Percentiles rank a stretch among this genome's conserved stretches.
Conservation (phyloP, 2,329 filamentous ascomycete species). For the Aspergillus glaucus region DNA sequence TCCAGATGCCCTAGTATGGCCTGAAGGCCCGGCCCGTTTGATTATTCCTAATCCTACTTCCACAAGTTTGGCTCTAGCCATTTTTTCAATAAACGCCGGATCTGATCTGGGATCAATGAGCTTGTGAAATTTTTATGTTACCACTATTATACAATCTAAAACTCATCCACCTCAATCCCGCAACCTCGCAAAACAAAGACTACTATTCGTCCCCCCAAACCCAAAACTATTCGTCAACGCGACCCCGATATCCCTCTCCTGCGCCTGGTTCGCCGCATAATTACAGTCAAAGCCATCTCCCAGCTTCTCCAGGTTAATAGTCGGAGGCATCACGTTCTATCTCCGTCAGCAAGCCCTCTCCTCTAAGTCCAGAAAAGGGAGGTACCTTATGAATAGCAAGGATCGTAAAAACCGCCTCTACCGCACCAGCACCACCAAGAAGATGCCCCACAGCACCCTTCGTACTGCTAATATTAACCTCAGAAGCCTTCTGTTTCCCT, state of each 20-base stretch:
- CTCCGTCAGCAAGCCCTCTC: not conserved
- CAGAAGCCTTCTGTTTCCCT: conserved; percentile 53
- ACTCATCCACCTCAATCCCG: not conserved
- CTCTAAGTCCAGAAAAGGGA: conserved; percentile 5
- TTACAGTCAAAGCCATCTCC: conserved; percentile 70
- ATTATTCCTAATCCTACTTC: too few species aligned
- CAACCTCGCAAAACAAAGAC: conserved; percentile 60
- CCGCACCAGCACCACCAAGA: conserved; percentile 80
- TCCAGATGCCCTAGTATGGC: too few species aligned
- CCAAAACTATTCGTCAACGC: conserved; percentile 94
- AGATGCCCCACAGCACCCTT: conserved; percentile 92
- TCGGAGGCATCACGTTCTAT: conserved; percentile 75
- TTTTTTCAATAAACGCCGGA: too few species aligned
- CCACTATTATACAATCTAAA: not conserved
- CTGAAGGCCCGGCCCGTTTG: too few species aligned
- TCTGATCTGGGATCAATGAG: not conserved
- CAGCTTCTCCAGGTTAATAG: conserved; percentile 68
- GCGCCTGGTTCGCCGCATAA: conserved; percentile 67
- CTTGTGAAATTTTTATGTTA: not conserved
- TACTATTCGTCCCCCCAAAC: conserved; percentile 94
- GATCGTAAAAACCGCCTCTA: conserved; percentile 82
- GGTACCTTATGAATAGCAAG: conserved; percentile 71
- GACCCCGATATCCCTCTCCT: conserved; percentile 63
- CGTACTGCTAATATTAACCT: conserved; percentile 83
- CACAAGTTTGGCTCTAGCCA: not conserved